A percentile compares a stretch with the other conserved stretches of the same genome.
Evolutionary conservation across 495 filamentous ascomycete species (phyloP).

Genomic region (Pyrenula massariospora): DNA sequence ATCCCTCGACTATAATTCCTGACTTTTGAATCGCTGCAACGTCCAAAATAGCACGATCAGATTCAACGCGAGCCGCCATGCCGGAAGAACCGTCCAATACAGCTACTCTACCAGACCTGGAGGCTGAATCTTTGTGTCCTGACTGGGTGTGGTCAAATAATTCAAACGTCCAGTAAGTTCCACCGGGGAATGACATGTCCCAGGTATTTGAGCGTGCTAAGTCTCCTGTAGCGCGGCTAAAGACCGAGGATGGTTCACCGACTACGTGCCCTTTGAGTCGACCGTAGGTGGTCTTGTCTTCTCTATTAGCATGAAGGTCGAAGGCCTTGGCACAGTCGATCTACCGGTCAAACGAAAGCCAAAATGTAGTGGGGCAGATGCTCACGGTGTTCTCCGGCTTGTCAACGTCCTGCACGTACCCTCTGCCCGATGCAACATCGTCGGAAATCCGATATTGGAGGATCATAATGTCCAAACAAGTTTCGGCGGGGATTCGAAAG

Average conservation of each 20-base stretch:
- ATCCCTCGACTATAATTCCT: too few relatives aligned
- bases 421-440: background rate
- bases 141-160: background rate
- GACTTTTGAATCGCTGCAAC: too few relatives aligned
- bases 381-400: background rate
- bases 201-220: background rate
- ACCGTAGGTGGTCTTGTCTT: background rate
- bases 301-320: background rate
- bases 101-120: too few relatives aligned
- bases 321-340: background rate
- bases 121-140: too few relatives aligned
- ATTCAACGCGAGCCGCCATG: too few relatives aligned
- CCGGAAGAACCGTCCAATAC: too few relatives aligned
- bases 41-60: too few relatives aligned
- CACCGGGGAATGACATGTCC: too few relatives aligned
- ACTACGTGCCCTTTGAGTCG: background rate
- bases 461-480: background rate
- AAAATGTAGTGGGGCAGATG: background rate
- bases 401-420: background rate
- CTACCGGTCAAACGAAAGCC: background rate
- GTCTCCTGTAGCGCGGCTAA: background rate
- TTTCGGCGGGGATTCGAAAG: background rate
- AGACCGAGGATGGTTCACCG: background rate
- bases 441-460: background rate
- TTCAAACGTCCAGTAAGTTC: background rate